Percentiles rank a stretch among this genome's conserved stretches.
phyloP scores from a whole-genome alignment of 306 rosid species.

The Senna siamea region DNA sequence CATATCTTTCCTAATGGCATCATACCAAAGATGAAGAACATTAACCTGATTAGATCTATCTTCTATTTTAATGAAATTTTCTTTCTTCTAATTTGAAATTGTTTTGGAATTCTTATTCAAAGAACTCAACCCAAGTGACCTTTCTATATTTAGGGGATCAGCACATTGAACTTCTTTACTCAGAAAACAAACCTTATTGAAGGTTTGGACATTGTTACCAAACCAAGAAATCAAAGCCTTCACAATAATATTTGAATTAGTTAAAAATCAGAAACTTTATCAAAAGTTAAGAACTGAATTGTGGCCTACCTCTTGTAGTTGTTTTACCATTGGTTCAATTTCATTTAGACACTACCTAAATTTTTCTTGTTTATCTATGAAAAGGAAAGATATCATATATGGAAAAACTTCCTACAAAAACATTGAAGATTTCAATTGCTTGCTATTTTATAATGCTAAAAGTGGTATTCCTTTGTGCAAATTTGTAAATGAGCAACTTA shows the following conservation, averaged over 20 bases:
- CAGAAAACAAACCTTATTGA: conserved; percentile 30
- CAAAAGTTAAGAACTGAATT: conserved; percentile 28
- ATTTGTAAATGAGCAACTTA: no score
- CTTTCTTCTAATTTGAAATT: conserved; percentile 39
- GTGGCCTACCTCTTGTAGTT: conserved; percentile 74
- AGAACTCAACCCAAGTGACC: conserved; percentile 44
- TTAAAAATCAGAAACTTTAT: conserved; percentile 34
- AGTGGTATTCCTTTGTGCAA: no score
- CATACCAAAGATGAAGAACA: conserved; percentile 81
- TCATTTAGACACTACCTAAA: conserved; percentile 57
- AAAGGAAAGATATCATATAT: conserved; percentile 75
- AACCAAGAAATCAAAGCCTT: conserved; percentile 85
- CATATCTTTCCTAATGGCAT: conserved; percentile 70
- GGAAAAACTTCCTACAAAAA: conserved; percentile 68
- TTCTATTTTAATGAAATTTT: conserved; percentile 43
- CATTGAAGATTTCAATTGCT: no score
- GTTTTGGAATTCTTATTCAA: conserved; percentile 44
- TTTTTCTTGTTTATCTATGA: conserved; percentile 62
- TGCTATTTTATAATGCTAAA: no score
- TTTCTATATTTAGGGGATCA: conserved; percentile 43
- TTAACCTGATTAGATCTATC: conserved; percentile 59
- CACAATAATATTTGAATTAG: conserved; percentile 44
- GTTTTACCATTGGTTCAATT: conserved; percentile 67
- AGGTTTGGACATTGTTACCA: conserved; percentile 43
- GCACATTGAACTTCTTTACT: conserved; percentile 47